Percentiles rank a stretch among this genome's conserved stretches.
phyloP scores from a whole-genome alignment of 164 flowering plant genomes.

The Aristolochia contorta region DNA sequence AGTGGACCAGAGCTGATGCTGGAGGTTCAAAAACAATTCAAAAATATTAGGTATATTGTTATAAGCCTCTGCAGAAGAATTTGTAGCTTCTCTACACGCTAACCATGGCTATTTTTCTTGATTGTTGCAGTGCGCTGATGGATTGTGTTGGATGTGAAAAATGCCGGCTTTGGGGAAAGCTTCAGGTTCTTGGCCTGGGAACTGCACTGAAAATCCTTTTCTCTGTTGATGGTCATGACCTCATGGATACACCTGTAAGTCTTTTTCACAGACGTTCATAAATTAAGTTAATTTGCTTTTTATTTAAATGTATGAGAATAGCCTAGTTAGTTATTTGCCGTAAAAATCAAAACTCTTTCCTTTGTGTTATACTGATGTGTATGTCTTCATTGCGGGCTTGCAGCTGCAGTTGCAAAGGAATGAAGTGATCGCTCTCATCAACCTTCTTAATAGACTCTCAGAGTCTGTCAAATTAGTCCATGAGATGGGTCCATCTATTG shows the following conservation, averaged over 20 bases:
- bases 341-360: neutral
- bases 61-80: too few relatives aligned
- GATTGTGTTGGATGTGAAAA: conserved; percentile 99
- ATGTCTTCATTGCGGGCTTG: neutral
- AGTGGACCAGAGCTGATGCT: conserved; percentile 84
- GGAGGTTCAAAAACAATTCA: conserved; percentile 78
- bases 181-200: conserved; percentile 97
- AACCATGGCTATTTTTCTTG: neutral
- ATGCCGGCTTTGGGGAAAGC: conserved; percentile 99
- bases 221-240: conserved; percentile 55
- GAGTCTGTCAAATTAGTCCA: conserved; percentile 69
- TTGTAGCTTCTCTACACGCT: too few relatives aligned
- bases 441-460: conserved; percentile 78
- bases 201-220: conserved; percentile 94
- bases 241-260: conserved; percentile 44
- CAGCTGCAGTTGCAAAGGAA: conserved; percentile 90
- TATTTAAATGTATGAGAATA: too few relatives aligned
- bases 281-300: neutral
- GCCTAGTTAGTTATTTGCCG: too few relatives aligned
- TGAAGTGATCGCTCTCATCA: conserved; percentile 87
- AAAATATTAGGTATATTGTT: conserved; percentile 70
- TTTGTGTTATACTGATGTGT: neutral
- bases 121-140: conserved; percentile 70
- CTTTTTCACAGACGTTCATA: neutral
- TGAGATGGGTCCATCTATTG: conserved; percentile 51